Evolutionary conservation across 768 basidiomycete species (phyloP), one percentile per base, ranked within the genome.

Genomic region (Coprinellus aureogranulatus): DNA sequence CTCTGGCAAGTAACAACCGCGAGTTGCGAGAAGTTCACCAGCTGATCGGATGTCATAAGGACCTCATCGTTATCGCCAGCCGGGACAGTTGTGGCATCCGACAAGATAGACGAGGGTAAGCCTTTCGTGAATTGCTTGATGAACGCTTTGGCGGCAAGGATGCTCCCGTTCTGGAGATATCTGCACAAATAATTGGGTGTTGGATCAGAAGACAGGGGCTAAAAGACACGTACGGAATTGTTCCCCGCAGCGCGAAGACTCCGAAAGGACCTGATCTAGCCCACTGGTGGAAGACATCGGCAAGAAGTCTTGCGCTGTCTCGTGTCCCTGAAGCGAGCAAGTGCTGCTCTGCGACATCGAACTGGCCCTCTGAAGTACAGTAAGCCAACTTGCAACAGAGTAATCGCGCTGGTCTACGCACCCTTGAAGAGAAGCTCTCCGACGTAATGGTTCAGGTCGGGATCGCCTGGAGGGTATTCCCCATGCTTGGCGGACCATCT

Each of bases 71-170:
- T 68, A 30, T 73, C 68, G 45, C 81, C 81, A 5, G 84, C 77
- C 22, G 77, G 69, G 45, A 89, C 73, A n/a, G 79, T 73, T 10
- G 72, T 63, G 25, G 74, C 72, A 60, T 79, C 70, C 48, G 77
- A 64, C 40, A 81, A 76, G 54, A 81, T 69, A 18, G 77, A 71
- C 20, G 78, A 67, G 46, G 87, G 76, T 5, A 91, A 74, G 56
- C 83, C 82, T 50, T 87, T 78, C 48, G 88, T 79, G 69, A 90
- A 93, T 49, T 87, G 83, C n/a, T 81, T 77, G 68, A 96, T 87
- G 78, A 98, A 97, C n/a, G 89, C 85, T n/a, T 86, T 85, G 3
- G 96, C 92, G 3, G 91, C 91, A n/a, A 93, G 84, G 66, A 99
- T 88, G 61, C 94, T 94, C 16, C 92, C 92, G 53, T 93, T 91